Percentiles rank a stretch among this genome's conserved stretches.
Conservation (phyloP, 139 green algal genomes). For the Dunaliella primolecta region DNA sequence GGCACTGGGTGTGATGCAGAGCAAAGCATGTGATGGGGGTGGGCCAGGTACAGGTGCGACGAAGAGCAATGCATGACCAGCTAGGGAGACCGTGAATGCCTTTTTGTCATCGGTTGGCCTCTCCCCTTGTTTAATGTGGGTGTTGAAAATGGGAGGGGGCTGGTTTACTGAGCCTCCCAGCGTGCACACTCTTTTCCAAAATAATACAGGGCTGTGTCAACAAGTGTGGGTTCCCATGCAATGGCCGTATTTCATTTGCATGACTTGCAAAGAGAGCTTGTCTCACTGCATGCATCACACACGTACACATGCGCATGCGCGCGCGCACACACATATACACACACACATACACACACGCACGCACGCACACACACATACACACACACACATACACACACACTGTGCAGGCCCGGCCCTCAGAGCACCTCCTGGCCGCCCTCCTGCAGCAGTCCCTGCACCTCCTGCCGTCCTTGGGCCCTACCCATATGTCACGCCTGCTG, state of each 20-base stretch:
- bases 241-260: too few relatives aligned
- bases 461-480: background rate
- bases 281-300: background rate
- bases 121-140: too few relatives aligned
- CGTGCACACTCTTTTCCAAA: too few relatives aligned
- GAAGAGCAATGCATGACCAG: too few relatives aligned
- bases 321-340: background rate
- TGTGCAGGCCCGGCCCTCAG: background rate
- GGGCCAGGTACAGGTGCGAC: too few relatives aligned
- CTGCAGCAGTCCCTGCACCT: background rate
- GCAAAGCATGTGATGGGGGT: too few relatives aligned
- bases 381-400: background rate
- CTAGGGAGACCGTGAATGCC: too few relatives aligned
- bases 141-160: too few relatives aligned
- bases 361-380: background rate
- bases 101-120: background rate
- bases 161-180: too few relatives aligned
- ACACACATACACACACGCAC: background rate
- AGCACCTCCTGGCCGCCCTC: background rate
- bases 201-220: background rate
- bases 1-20: too few relatives aligned
- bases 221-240: background rate
- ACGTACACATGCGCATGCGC: background rate
- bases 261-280: background rate
- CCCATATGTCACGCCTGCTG: conserved; percentile 10